phyloP scores from a whole-genome alignment of 768 basidiomycete species.

The Trichaptum fuscoviolaceum region DNA sequence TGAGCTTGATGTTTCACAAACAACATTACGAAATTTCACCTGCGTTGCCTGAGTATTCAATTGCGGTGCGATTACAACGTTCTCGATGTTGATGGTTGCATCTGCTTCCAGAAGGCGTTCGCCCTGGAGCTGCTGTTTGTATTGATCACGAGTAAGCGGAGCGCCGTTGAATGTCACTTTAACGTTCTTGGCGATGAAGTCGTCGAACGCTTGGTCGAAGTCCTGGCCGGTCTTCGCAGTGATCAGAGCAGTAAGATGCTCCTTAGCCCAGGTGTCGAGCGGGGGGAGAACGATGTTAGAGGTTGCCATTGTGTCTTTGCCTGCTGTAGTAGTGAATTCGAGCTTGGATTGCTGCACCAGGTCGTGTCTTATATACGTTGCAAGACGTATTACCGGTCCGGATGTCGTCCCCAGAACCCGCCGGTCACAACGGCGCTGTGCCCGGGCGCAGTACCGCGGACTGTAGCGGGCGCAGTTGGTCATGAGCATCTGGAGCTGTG shows the following conservation, averaged over 20 bases:
- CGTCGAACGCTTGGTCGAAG: slow-evolving; percentile 36
- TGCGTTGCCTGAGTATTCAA: not conserved
- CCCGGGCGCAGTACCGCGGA: not conserved
- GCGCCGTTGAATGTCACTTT: slow-evolving; percentile 38
- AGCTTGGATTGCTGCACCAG: not conserved
- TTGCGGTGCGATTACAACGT: slow-evolving; percentile 15
- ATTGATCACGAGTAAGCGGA: slow-evolving; percentile 31
- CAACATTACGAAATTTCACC: not conserved
- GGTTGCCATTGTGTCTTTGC: not conserved
- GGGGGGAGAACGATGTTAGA: slow-evolving; percentile 30
- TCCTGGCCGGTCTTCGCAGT: slow-evolving; percentile 29
- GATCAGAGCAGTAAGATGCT: slow-evolving; percentile 33
- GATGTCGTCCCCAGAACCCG: not conserved
- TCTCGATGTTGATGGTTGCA: slow-evolving; percentile 25
- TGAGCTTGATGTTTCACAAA: not conserved
- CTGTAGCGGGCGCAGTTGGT: not conserved
- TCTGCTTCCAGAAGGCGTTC: slow-evolving; percentile 25
- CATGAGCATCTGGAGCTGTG: not conserved
- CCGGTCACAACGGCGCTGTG: slow-evolving; percentile 1
- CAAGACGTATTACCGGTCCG: not conserved
- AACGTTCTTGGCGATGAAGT: slow-evolving; percentile 32
- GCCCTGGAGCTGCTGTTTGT: slow-evolving; percentile 30
- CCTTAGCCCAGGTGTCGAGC: slow-evolving; percentile 38
- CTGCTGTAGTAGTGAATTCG: not conserved
- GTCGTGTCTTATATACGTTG: not conserved